A percentile compares a stretch with the other conserved stretches of the same genome.
Evolutionary conservation across 495 filamentous ascomycete species (phyloP).

Genomic region (Talaromyces thailandensis): DNA sequence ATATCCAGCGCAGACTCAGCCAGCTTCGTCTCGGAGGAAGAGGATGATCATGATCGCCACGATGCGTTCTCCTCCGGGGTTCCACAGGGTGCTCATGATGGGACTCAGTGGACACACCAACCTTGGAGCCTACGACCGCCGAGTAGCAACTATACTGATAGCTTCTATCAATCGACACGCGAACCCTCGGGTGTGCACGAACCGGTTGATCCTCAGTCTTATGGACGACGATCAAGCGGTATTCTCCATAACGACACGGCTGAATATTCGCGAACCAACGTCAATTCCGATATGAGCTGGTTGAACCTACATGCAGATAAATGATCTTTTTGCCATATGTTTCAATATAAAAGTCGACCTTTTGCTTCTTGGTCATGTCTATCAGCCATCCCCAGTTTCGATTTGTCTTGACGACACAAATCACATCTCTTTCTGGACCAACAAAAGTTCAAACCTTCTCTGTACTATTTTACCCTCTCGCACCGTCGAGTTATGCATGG

Average conservation of each 20-base stretch:
- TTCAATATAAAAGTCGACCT: not conserved
- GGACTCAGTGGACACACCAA: slow-evolving; percentile 43
- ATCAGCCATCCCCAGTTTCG: not conserved
- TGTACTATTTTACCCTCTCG: slow-evolving; percentile 2
- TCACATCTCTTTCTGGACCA: not conserved
- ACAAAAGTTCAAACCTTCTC: not conserved
- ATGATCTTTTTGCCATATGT: slow-evolving; percentile 10
- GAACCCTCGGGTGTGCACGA: slow-evolving; percentile 18
- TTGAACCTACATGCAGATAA: slow-evolving; percentile 47
- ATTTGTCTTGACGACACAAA: not conserved
- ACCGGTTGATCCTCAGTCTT: slow-evolving; percentile 13
- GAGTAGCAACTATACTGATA: slow-evolving; percentile 55
- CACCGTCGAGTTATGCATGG: not conserved
- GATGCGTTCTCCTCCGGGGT: slow-evolving; percentile 43
- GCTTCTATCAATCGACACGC: slow-evolving; percentile 32
- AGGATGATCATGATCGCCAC: slow-evolving; percentile 17
- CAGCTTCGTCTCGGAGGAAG: slow-evolving; percentile 47
- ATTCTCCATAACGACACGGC: slow-evolving; percentile 15
- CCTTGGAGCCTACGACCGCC: slow-evolving; percentile 38
- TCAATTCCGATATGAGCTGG: slow-evolving; percentile 67
- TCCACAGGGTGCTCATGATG: slow-evolving; percentile 37
- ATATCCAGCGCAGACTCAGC: slow-evolving; percentile 53
- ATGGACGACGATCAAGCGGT: slow-evolving; percentile 27
- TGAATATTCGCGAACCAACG: slow-evolving; percentile 13
- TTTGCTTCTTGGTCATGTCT: not conserved